phyloP scores from a whole-genome alignment of 345 rosid genomes.

The Hibiscus mutabilis region DNA sequence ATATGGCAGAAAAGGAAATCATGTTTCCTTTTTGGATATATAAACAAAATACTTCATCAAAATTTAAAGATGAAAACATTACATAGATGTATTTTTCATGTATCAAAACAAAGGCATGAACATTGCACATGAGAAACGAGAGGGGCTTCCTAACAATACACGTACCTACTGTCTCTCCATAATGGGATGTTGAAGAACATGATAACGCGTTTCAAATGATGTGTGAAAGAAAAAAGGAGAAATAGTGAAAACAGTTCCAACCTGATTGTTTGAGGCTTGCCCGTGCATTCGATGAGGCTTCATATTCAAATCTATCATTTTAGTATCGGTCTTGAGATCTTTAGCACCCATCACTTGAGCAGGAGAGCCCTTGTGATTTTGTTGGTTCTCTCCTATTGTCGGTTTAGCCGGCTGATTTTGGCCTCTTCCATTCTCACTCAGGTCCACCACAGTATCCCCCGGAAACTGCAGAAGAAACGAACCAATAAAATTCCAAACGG shows the following conservation, averaged over 20 bases:
- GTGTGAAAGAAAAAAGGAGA: no score
- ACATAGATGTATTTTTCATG: neutral
- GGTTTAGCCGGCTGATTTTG: slow-evolving; percentile 26
- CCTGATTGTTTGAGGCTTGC: slow-evolving; percentile 55
- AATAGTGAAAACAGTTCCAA: slow-evolving; percentile 13
- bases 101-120: neutral
- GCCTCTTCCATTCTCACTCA: slow-evolving; percentile 23
- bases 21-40: no score
- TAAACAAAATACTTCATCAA: no score
- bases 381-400: slow-evolving; percentile 27
- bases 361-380: slow-evolving; percentile 31
- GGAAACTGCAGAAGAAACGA: slow-evolving; percentile 49
- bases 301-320: slow-evolving; percentile 70
- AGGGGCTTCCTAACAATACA: neutral
- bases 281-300: slow-evolving; percentile 52
- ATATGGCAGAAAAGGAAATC: neutral
- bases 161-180: neutral
- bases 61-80: neutral
- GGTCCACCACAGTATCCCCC: slow-evolving; percentile 40
- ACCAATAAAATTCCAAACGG: slow-evolving; percentile 4
- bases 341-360: slow-evolving; percentile 24
- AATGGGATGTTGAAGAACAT: neutral
- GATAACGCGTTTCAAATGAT: neutral
- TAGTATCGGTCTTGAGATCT: slow-evolving; percentile 28
- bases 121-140: neutral